phyloP scores from a whole-genome alignment of 179 eudicot genomes.

The Amaranthus tricolor region DNA sequence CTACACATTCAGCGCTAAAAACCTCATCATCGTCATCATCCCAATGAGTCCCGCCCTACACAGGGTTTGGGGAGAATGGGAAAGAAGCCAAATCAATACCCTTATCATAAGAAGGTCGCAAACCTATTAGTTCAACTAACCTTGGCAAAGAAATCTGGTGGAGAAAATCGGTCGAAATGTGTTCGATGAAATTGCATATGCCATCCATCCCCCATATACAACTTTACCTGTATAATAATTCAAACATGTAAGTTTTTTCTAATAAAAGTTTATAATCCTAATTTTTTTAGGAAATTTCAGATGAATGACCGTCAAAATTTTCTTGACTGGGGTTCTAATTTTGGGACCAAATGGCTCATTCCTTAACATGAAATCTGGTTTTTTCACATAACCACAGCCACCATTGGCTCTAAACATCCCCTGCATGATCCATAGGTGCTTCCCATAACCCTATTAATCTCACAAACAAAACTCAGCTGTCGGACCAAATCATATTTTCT shows the following conservation, averaged over 20 bases:
- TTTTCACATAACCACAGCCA: conserved; percentile 61
- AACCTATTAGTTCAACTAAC: conserved; percentile 9
- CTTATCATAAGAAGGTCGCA: conserved; percentile 18
- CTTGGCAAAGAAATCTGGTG: conserved; percentile 59
- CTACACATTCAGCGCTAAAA: conserved; percentile 23
- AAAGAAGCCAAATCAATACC: no score
- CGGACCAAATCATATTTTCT: not conserved
- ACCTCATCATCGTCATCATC: not conserved
- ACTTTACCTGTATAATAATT: conserved; percentile 25
- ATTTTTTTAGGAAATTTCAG: not conserved
- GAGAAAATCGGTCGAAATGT: conserved; percentile 58
- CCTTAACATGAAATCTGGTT: conserved; percentile 46
- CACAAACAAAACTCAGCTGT: not conserved
- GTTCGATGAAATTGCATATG: conserved; percentile 42
- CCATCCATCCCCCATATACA: conserved; percentile 64
- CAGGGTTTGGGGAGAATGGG: no score
- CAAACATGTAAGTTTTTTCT: not conserved
- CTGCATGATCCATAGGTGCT: conserved; percentile 51
- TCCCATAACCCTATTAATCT: conserved; percentile 48
- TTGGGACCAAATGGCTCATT: conserved; percentile 36
- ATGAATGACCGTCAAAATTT: conserved; percentile 43
- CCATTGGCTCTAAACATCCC: conserved; percentile 74
- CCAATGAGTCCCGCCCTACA: no score
- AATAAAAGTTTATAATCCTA: not conserved
- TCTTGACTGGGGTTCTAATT: conserved; percentile 24